Evolutionary conservation across 2,329 filamentous ascomycete species (phyloP), one percentile per base, ranked within the genome.

Genomic region (Apiospora saccharicola): DNA sequence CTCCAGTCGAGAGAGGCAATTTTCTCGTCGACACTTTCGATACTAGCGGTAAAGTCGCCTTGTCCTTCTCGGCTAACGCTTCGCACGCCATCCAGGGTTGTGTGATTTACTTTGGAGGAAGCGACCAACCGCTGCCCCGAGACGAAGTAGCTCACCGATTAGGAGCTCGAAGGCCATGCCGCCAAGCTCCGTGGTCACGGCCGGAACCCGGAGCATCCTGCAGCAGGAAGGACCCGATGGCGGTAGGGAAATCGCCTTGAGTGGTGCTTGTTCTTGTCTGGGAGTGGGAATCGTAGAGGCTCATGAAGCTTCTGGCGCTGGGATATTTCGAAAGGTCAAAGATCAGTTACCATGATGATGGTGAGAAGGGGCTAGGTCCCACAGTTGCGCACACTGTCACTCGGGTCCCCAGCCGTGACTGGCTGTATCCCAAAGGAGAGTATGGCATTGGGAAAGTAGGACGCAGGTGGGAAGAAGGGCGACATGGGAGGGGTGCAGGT

Each of bases 11-110:
- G 71, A 89, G 89, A 76, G 82, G 83, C 0, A 74, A 80, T 14
- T 77, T 84, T 8, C 82, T 91, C 30, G 79, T 80, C 16, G 80
- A 86, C 30, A 88, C 88, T 0, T 91, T 86, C 75, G 76, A 83
- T 12, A 83, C 80, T 4, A 85, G 82, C 74, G 83, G 84, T 67
- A 85, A 87, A 73, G 87, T 91, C 26, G 85, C 90, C 44, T 79
- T 91, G 7, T 85, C 90, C 75, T 91, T 90, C 76, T 88, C 87
- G 0, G 85, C 90, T 72, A 90, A 90, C 79, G 84, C 86, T 70
- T 88, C 85, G 71, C 84, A 82, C 51, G 85, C 85, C 1, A 90
- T 90, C 72, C 88, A 90, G 78, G 89, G 89, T 71, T 90, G 89
- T 76, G 89, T 90, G 78, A 79, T 87, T 84, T 34, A 37, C 70